These are phyloP conservation scores for Starmerella asiatica DNA, from an alignment of 805 yeast species.

Conservation along the genomic window DNA sequence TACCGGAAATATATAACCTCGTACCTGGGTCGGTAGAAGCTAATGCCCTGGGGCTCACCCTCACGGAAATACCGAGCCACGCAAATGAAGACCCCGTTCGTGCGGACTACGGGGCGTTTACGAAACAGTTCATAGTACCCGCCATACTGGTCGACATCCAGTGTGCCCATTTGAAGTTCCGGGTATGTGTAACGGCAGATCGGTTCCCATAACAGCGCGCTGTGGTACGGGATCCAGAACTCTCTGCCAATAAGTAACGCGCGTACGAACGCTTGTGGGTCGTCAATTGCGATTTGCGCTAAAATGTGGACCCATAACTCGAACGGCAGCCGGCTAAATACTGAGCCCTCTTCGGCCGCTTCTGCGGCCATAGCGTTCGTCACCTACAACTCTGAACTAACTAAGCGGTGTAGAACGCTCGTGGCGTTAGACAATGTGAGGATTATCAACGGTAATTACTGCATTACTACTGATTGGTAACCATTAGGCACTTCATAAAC, in stretches of 20 bases:
- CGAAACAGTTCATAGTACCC: slow-evolving; percentile 39
- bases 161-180: slow-evolving; percentile 7
- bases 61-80: slow-evolving; percentile 72
- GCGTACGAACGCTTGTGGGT: slow-evolving; percentile 14
- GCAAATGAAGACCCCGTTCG: slow-evolving; percentile 72
- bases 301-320: slow-evolving; percentile 24
- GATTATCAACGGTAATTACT: too few species aligned
- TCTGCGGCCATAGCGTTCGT: not conserved
- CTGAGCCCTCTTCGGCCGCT: not conserved
- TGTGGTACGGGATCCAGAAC: slow-evolving; percentile 14
- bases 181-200: slow-evolving; percentile 17
- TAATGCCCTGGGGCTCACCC: slow-evolving; percentile 47
- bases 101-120: slow-evolving; percentile 65
- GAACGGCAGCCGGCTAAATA: slow-evolving; percentile 18
- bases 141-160: slow-evolving; percentile 14
- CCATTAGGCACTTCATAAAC: not conserved
- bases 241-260: slow-evolving; percentile 15
- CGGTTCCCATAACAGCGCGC: slow-evolving; percentile 22
- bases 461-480: too few species aligned
- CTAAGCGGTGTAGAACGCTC: too few species aligned
- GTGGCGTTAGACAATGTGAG: too few species aligned
- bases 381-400: too few species aligned
- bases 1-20: slow-evolving; percentile 83
- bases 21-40: slow-evolving; percentile 64
- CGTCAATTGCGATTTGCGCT: slow-evolving; percentile 17